Evolutionary conservation across 805 yeast species (phyloP).

Genomic region (Yamadazyma kitorensis): DNA sequence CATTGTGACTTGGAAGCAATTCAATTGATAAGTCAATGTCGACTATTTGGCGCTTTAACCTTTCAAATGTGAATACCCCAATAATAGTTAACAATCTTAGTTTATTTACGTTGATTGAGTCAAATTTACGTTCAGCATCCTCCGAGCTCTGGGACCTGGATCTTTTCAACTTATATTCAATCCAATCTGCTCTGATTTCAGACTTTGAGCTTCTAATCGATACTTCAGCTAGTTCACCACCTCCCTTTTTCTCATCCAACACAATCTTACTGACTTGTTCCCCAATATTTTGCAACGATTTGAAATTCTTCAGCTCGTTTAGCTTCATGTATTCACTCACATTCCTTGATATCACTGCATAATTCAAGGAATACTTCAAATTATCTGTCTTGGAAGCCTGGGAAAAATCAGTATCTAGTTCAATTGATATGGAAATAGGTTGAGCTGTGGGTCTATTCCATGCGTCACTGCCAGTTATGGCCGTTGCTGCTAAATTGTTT

Average conservation of each 20-base stretch:
- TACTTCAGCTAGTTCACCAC: slow-evolving; percentile 43
- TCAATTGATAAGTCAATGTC: slow-evolving; percentile 49
- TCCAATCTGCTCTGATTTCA: slow-evolving; percentile 54
- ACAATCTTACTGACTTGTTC: slow-evolving; percentile 45
- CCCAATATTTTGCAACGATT: slow-evolving; percentile 46
- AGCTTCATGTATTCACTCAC: slow-evolving; percentile 51
- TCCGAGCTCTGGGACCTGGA: too few relatives aligned
- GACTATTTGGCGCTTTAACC: slow-evolving; percentile 77
- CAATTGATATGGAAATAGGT: slow-evolving; percentile 59
- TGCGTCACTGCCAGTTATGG: slow-evolving; percentile 69
- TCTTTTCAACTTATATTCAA: slow-evolving; percentile 41
- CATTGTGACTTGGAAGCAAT: slow-evolving; percentile 23
- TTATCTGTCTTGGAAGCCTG: slow-evolving; percentile 82
- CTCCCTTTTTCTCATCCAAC: slow-evolving; percentile 41
- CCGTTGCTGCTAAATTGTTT: slow-evolving; percentile 55
- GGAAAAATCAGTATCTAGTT: slow-evolving; percentile 62
- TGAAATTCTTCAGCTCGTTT: slow-evolving; percentile 38
- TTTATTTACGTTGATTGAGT: slow-evolving; percentile 41
- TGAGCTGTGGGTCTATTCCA: slow-evolving; percentile 71
- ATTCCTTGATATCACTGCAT: slow-evolving; percentile 76
- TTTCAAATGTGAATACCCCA: slow-evolving; percentile 91
- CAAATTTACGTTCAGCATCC: slow-evolving; percentile 14
- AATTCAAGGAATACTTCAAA: slow-evolving; percentile 77
- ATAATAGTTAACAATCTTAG: slow-evolving; percentile 70
- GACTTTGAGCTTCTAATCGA: slow-evolving; percentile 48